Base-by-base conservation (phyloP, 176 grass and related monocot species). In the Rhynchospora breviuscula region DNA sequence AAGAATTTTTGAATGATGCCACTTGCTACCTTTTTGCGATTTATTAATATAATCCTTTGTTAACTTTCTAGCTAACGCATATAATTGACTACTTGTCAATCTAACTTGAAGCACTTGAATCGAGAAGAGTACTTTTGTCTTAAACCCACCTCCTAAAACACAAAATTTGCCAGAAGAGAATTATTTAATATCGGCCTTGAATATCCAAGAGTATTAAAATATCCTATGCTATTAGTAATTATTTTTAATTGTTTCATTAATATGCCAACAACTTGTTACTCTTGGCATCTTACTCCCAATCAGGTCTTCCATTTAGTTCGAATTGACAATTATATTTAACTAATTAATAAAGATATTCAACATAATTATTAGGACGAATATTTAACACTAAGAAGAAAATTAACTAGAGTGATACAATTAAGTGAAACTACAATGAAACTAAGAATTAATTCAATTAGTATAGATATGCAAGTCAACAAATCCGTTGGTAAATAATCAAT, bases 11-110 rank as follows among this genome's bases (percentile, higher is more conserved):
- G 22, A 45, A 82, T 82, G 45, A 82, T 19, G 13, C 80, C 80
- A 82, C 45, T 82, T 67, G 80, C 8, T 53, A 65, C 80, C 80
- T 82, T 82, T 82, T 82, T 67, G 80, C 1, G 45, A 63, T 82
- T 67, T 48, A 82, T 82, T 82, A 52, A 26, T 82, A 82, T 82
- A 67, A 82, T 66, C 59, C 18, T 23, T 25, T 29, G 80, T 49
- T 67, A 82, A 67, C 80, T 82, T 82, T 82, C 46, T 53, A 29
- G 13, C 80, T 53, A 82, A 82, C 61, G 47, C 18, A 53, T 81
- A 66, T 25, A 51, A 67, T 64, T 47, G 29, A 66, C 17, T 7
- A 14, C 18, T 17, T 12, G 79, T 81, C 35, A 59, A 44, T 65
- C 62, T 35, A 40, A 18, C 25, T 63, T 64, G 14, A 40, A 59